These are phyloP conservation scores for Dendryphion nanum DNA, from an alignment of 2,329 filamentous ascomycete species.

Conservation along the genomic window DNA sequence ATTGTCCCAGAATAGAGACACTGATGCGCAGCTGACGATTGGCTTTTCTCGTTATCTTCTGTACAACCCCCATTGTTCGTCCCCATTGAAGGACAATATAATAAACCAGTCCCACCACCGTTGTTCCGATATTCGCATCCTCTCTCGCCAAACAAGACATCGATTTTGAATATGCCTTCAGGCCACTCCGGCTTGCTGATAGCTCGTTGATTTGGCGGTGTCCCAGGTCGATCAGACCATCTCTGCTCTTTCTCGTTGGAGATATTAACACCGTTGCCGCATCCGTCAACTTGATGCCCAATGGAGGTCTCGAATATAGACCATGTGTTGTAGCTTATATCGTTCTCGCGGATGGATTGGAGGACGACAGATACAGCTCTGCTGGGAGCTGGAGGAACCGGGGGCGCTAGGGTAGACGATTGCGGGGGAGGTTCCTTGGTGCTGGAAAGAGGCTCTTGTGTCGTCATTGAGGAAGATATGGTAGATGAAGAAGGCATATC, in stretches of 20 bases:
- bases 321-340: conserved; percentile 3
- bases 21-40: background rate
- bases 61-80: conserved; percentile 1
- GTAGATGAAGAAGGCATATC: background rate
- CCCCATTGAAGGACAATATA: conserved; percentile 3
- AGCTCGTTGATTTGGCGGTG: too few species aligned
- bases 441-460: background rate
- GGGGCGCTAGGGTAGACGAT: background rate
- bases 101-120: conserved; percentile 1
- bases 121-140: conserved; percentile 4
- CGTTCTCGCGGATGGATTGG: background rate
- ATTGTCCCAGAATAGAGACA: background rate
- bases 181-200: conserved; percentile 3
- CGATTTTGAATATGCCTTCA: conserved; percentile 4
- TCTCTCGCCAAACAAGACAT: background rate
- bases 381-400: background rate
- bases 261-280: background rate
- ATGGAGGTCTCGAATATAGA: conserved; percentile 1
- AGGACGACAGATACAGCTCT: conserved; percentile 2
- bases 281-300: conserved; percentile 1
- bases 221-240: conserved; percentile 3
- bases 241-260: conserved; percentile 1
- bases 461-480: background rate
- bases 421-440: conserved; percentile 1
- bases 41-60: conserved; percentile 3